Evolutionary conservation across 768 basidiomycete genomes (phyloP).

Genomic region (Trametes punicea): DNA sequence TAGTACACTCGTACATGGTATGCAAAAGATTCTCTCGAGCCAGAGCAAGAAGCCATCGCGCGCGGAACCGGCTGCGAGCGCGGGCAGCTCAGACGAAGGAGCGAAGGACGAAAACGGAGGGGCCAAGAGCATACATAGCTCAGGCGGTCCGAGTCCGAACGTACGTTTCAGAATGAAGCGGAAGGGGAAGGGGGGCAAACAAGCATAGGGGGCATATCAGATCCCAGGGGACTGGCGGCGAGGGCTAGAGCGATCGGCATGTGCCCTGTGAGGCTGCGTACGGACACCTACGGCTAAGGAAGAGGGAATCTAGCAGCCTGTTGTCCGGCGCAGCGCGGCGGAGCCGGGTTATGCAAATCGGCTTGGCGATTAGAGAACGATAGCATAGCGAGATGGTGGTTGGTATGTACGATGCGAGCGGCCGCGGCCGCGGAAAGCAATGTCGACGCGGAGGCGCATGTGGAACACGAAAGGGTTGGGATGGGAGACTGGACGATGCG

Average conservation of each 20-base stretch:
- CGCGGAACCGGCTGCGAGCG: background rate
- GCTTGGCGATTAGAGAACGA: constrained; percentile 4
- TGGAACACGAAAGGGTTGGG: background rate
- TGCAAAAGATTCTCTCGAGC: constrained; percentile 11
- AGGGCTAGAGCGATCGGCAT: background rate
- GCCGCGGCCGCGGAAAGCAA: constrained; percentile 12
- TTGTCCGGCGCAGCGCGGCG: background rate
- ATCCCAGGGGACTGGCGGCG: background rate
- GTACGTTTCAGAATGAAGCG: background rate
- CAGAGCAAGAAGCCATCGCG: background rate
- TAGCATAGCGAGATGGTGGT: background rate
- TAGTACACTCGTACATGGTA: constrained; percentile 12
- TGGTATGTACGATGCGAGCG: constrained; percentile 18
- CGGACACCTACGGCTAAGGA: background rate
- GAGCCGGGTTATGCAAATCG: background rate
- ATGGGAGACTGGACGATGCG: background rate
- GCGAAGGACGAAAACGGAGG: background rate
- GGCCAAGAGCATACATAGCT: background rate
- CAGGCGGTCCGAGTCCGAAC: background rate
- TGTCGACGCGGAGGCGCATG: constrained; percentile 8
- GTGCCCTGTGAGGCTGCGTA: too few species aligned
- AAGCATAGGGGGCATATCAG: constrained; percentile 4
- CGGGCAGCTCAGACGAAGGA: background rate
- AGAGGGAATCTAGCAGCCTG: background rate
- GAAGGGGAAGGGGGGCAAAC: background rate